phyloP scores from a whole-genome alignment of 176 grass and related monocot species.

The Cenchrus americanus region DNA sequence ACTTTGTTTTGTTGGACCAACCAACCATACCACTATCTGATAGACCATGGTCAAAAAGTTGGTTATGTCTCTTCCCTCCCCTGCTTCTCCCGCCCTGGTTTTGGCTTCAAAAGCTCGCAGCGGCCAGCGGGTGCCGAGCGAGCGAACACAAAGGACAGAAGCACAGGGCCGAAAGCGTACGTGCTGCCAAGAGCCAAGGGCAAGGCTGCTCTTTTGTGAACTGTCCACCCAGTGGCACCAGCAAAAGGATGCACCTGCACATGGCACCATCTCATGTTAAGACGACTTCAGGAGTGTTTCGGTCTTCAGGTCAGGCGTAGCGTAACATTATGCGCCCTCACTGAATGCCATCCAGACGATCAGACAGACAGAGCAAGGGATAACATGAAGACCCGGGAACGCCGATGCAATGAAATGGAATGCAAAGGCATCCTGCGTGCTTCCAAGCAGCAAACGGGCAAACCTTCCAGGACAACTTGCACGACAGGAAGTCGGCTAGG shows the following conservation, averaged over 20 bases:
- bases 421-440: not conserved
- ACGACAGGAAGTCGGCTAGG: slow-evolving; percentile 14
- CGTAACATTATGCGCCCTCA: not conserved
- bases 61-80: not conserved
- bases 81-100: slow-evolving; percentile 24
- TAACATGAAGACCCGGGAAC: not conserved
- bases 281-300: not conserved
- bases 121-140: not conserved
- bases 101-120: slow-evolving; percentile 25
- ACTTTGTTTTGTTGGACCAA: not conserved
- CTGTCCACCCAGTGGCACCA: slow-evolving; percentile 29
- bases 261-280: not conserved
- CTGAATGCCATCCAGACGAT: not conserved
- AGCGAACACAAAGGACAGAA: slow-evolving; percentile 4
- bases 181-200: slow-evolving; percentile 25
- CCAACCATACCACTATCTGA: not conserved
- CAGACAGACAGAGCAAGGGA: not conserved
- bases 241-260: not conserved
- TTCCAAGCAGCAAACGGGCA: slow-evolving; percentile 32
- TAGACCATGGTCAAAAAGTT: slow-evolving; percentile 22
- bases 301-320: not conserved
- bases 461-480: slow-evolving; percentile 9
- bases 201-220: slow-evolving; percentile 27
- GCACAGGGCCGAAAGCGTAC: not conserved
- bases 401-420: not conserved